Evolutionary conservation across 768 basidiomycete species (phyloP).

Genomic region (Trametes villosa): DNA sequence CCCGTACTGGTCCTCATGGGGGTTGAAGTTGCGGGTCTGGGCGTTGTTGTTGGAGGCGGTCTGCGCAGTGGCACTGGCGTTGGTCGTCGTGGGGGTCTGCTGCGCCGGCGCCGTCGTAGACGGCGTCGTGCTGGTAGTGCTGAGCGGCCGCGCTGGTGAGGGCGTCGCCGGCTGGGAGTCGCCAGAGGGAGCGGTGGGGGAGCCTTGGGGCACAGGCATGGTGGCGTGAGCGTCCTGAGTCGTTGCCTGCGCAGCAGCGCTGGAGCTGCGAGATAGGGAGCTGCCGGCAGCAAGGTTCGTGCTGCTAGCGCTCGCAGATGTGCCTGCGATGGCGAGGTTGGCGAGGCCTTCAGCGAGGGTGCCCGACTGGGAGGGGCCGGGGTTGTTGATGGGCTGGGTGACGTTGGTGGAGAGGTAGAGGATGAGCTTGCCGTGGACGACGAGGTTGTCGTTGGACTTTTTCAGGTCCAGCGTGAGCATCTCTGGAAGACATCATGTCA

Average conservation of each 20-base stretch:
- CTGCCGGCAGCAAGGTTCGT: conserved; percentile 33
- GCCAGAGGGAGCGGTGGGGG: conserved; percentile 19
- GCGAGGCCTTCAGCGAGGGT: conserved; percentile 62
- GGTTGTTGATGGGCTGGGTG: conserved; percentile 80
- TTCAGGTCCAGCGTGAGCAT: conserved; percentile 97
- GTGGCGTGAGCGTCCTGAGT: conserved; percentile 42
- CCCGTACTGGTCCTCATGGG: conserved; percentile 93
- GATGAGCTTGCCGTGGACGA: conserved; percentile 97
- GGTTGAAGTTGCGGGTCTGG: conserved; percentile 83
- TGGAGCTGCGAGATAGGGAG: conserved; percentile 64
- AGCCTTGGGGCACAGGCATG: conserved; percentile 43
- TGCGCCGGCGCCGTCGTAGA: conserved; percentile 24
- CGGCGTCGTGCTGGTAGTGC: conserved; percentile 34
- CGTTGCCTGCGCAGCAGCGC: conserved; percentile 64
- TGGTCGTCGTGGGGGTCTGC: conserved; percentile 42
- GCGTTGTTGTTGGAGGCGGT: conserved; percentile 46
- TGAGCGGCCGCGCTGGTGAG: conserved; percentile 40
- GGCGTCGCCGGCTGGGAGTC: conserved; percentile 28
- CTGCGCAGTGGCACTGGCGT: conserved; percentile 35
- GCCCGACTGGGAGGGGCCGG: conserved; percentile 74
- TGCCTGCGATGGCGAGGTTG: conserved; percentile 62
- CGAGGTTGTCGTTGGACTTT: conserved; percentile 98
- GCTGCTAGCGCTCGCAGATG: conserved; percentile 53
- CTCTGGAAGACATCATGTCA: conserved; percentile 46
- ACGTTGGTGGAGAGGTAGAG: conserved; percentile 95